phyloP scores from a whole-genome alignment of 176 grass and related monocot species.

The Echinochloa phyllopogon region DNA sequence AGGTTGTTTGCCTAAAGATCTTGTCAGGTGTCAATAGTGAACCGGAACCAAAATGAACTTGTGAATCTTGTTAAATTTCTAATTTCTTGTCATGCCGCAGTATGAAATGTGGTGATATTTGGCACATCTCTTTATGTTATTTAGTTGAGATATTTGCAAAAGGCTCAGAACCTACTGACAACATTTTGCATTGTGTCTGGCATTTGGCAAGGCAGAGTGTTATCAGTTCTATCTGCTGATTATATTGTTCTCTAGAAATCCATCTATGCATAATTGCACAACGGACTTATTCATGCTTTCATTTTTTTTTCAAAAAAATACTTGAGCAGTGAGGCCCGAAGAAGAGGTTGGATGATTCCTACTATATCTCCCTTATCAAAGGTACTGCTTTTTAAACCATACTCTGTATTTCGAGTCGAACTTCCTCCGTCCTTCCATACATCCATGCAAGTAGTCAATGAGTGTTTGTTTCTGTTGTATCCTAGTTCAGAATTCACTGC shows the following conservation, averaged over 20 bases:
- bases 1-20: background rate
- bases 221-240: slow-evolving; percentile 1
- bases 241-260: slow-evolving; percentile 4
- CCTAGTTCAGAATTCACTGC: background rate
- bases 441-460: background rate
- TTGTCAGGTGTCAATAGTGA: slow-evolving; percentile 6
- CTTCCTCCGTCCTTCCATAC: background rate
- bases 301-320: slow-evolving; percentile 5
- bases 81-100: slow-evolving; percentile 21
- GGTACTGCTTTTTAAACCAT: slow-evolving; percentile 45
- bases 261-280: slow-evolving; percentile 23
- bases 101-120: slow-evolving; percentile 19
- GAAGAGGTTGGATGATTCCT: slow-evolving; percentile 86
- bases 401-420: background rate
- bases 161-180: background rate
- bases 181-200: slow-evolving; percentile 23
- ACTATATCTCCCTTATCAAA: slow-evolving; percentile 56
- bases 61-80: slow-evolving; percentile 28
- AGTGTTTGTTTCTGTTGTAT: slow-evolving; percentile 15
- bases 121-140: slow-evolving; percentile 15
- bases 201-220: background rate
- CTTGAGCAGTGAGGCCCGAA: slow-evolving; percentile 78
- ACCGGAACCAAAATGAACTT: background rate
- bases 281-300: slow-evolving; percentile 23
- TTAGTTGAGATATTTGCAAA: slow-evolving; percentile 9